These are phyloP conservation scores for Tagetes erecta DNA, from an alignment of 129 eudicot species.

Conservation along the genomic window DNA sequence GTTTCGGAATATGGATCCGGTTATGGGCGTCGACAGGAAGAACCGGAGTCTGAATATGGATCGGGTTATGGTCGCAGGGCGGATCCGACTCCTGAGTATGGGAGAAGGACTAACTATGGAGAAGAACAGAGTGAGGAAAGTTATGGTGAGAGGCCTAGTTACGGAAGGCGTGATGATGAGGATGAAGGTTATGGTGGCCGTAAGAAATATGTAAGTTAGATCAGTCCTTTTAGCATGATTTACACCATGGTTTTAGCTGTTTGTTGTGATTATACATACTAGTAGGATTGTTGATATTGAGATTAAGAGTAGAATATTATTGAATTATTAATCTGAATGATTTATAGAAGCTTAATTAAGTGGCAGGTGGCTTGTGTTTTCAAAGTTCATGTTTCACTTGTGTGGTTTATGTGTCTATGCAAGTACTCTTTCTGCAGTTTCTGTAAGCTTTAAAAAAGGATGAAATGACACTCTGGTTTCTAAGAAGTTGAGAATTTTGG, in stretches of 20 bases:
- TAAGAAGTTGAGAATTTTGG: neutral
- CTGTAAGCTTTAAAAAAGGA: too few relatives aligned
- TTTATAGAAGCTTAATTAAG: conserved; percentile 10
- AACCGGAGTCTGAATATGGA: conserved; percentile 27
- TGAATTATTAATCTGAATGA: neutral
- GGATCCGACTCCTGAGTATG: conserved; percentile 37
- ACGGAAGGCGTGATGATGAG: conserved; percentile 45
- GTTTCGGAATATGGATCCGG: conserved; percentile 40
- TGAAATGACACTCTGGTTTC: neutral
- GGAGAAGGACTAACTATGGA: conserved; percentile 31
- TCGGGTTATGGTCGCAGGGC: conserved; percentile 34
- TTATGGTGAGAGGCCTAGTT: conserved; percentile 43
- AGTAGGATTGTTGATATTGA: neutral
- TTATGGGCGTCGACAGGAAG: conserved; percentile 3
- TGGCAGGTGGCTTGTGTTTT: neutral
- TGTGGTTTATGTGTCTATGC: neutral
- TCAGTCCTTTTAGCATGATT: neutral
- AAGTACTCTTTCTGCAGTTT: neutral
- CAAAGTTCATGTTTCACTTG: neutral
- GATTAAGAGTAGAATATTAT: conserved; percentile 4
- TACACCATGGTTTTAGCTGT: neutral
- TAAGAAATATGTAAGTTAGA: conserved; percentile 67
- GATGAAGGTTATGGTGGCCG: conserved; percentile 62
- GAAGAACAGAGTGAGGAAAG: conserved; percentile 34
- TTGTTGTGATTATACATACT: neutral